A percentile compares a stretch with the other conserved stretches of the same genome.
Evolutionary conservation across 2,329 filamentous ascomycete species (phyloP).

Genomic region (Parastagonospora avenae): DNA sequence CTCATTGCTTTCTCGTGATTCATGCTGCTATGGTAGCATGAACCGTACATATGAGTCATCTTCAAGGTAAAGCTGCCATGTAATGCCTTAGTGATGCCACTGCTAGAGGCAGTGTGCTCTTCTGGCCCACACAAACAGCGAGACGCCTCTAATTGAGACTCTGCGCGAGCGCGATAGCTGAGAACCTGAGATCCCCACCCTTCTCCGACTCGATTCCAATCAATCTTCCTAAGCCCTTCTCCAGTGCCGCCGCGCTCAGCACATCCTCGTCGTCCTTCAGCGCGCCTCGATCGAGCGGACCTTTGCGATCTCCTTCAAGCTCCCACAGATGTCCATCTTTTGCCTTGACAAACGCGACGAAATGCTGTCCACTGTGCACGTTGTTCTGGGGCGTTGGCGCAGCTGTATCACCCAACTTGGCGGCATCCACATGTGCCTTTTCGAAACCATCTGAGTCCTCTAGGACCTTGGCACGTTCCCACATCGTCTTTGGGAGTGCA

Average conservation of each 20-base stretch:
- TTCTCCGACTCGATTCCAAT: slow-evolving; percentile 44
- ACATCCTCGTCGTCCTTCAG: slow-evolving; percentile 51
- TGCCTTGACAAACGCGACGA: slow-evolving; percentile 55
- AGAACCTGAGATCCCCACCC: slow-evolving; percentile 50
- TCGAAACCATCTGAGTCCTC: slow-evolving; percentile 56
- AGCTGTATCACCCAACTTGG: slow-evolving; percentile 48
- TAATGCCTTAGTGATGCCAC: too few species aligned
- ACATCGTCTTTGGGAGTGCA: slow-evolving; percentile 52
- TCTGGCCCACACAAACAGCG: too few species aligned
- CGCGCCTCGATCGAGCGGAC: slow-evolving; percentile 52
- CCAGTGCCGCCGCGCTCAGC: slow-evolving; percentile 50
- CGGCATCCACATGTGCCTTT: slow-evolving; percentile 50
- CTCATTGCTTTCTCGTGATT: too few species aligned
- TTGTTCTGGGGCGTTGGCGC: slow-evolving; percentile 37
- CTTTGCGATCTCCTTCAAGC: slow-evolving; percentile 51
- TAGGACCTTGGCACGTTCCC: slow-evolving; percentile 57
- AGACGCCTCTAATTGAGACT: background rate
- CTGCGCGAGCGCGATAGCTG: slow-evolving; percentile 49
- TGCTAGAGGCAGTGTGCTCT: too few species aligned
- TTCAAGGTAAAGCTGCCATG: too few species aligned
- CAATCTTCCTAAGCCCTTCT: slow-evolving; percentile 48
- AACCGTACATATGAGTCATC: too few species aligned
- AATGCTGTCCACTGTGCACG: slow-evolving; percentile 47
- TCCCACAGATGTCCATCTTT: slow-evolving; percentile 55
- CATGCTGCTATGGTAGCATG: too few species aligned